A percentile compares a stretch with the other conserved stretches of the same genome.
phyloP scores from a whole-genome alignment of 2,329 filamentous ascomycete genomes.

The Arthrobotrys sinensis region DNA sequence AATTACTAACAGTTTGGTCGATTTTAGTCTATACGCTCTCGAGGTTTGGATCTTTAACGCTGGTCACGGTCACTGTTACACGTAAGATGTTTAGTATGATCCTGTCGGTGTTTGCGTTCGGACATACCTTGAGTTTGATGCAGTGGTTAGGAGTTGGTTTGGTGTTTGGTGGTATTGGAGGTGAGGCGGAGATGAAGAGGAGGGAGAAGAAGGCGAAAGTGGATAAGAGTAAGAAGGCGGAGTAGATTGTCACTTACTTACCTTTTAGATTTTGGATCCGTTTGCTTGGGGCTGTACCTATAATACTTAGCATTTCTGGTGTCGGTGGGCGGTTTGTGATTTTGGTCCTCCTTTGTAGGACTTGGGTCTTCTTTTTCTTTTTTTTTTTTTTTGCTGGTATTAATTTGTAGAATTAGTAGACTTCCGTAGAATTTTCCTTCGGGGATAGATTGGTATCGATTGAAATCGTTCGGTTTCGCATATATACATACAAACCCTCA shows the following conservation, averaged over 20 bases:
- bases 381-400: background rate
- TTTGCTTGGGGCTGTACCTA: background rate
- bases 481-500: too few relatives aligned
- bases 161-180: conserved; percentile 95
- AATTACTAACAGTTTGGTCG: conserved; percentile 14
- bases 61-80: conserved; percentile 97
- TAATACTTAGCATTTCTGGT: conserved; percentile 23
- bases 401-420: conserved; percentile 24
- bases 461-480: too few relatives aligned
- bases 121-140: conserved; percentile 86
- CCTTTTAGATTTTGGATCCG: conserved; percentile 12
- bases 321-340: conserved; percentile 22
- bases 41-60: conserved; percentile 89
- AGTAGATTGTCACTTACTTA: conserved; percentile 21
- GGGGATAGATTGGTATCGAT: too few relatives aligned
- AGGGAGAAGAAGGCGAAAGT: conserved; percentile 85
- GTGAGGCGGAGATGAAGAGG: conserved; percentile 85
- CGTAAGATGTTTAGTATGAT: conserved; percentile 99
- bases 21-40: conserved; percentile 85
- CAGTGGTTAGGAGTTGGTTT: conserved; percentile 94
- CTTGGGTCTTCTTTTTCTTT: too few relatives aligned
- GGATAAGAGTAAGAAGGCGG: conserved; percentile 71
- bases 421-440: background rate
- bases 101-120: conserved; percentile 93
- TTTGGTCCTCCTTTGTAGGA: background rate